These are phyloP conservation scores for Antitrichia curtipendula DNA, from an alignment of 225 moss, liverwort and hornwort genomes.

Conservation along the genomic window DNA sequence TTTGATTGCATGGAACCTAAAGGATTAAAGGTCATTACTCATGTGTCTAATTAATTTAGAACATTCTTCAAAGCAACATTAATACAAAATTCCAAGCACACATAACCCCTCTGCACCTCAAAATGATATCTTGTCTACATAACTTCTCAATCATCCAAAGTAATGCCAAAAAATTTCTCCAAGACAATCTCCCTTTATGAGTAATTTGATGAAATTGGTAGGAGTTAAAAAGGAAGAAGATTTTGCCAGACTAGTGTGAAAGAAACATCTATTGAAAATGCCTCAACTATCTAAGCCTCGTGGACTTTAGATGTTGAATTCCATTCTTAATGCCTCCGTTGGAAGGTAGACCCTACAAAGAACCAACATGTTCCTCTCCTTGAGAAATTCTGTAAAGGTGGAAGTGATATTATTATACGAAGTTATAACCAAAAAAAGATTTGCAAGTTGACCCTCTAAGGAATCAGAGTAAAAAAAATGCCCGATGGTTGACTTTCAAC, in stretches of 20 bases:
- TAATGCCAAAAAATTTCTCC: background rate
- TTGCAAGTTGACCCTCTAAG: background rate
- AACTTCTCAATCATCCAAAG: background rate
- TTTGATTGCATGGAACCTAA: too few relatives aligned
- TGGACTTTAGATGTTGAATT: background rate
- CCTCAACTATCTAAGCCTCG: background rate
- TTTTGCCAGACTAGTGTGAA: fast-evolving
- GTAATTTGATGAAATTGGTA: background rate
- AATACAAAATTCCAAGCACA: too few relatives aligned
- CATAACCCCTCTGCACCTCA: background rate
- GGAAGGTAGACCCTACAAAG: background rate
- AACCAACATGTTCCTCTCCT: too few relatives aligned
- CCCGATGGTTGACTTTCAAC: background rate
- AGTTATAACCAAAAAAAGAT: background rate
- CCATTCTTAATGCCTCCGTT: background rate
- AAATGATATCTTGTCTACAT: background rate
- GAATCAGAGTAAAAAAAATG: background rate
- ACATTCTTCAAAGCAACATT: too few relatives aligned
- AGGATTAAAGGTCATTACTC: too few relatives aligned
- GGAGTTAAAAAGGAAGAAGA: background rate
- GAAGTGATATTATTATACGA: background rate
- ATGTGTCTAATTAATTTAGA: too few relatives aligned
- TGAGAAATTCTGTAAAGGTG: background rate
- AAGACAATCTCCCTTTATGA: too few relatives aligned
- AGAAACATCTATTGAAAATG: fast-evolving